Evolutionary conservation across 2,329 filamentous ascomycete genomes (phyloP), one percentile per base, ranked within the genome.

Genomic region (Aspergillus pseudoviridinutans): DNA sequence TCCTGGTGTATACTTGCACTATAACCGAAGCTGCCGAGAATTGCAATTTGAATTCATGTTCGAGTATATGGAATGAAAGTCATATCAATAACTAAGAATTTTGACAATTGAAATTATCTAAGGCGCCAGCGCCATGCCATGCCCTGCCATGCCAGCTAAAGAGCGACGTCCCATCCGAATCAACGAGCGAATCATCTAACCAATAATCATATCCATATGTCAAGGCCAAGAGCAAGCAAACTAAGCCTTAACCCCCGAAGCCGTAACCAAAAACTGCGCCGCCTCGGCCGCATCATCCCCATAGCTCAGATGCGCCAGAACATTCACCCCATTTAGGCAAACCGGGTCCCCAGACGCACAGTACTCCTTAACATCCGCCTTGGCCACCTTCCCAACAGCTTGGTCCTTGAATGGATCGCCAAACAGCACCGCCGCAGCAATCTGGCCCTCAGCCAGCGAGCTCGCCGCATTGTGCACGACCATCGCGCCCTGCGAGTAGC

Each of bases 341-440:
- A 85, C 81, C 9, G 78, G 70, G 61, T 85, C 82, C 0, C 79
- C 81, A 3, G 61, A 49, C 29, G 80, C 76, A 58, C 82, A 84
- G 41, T 79, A 77, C 22, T 80, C 78, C 63, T 80, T 74, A 3
- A 76, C 73, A 62, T 81, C 77, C 1, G 69, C 70, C 28, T 67
- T 64, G 5, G 71, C 61, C n/a, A 80, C 71, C 60, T 77, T 73
- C 32, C 71, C 68, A 9, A 74, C 72, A 50, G 76, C 68, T 58
- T 74, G 59, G 22, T 55, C 57, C 56, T 75, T 75, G 62, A 80
- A 74, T 2, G 80, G 80, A 57, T 81, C 78, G 25, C 71, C 80
- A 57, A 79, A 80, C 12, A 77, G 70, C 6, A 79, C 71, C 1
- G 76, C 77, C 7, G 71, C 77, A 0, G 73, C 66, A 17, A 79